A percentile compares a stretch with the other conserved stretches of the same genome.
These are phyloP conservation scores for Fusarium praegraminearum DNA, from an alignment of 2,329 filamentous ascomycete genomes.

Conservation along the genomic window DNA sequence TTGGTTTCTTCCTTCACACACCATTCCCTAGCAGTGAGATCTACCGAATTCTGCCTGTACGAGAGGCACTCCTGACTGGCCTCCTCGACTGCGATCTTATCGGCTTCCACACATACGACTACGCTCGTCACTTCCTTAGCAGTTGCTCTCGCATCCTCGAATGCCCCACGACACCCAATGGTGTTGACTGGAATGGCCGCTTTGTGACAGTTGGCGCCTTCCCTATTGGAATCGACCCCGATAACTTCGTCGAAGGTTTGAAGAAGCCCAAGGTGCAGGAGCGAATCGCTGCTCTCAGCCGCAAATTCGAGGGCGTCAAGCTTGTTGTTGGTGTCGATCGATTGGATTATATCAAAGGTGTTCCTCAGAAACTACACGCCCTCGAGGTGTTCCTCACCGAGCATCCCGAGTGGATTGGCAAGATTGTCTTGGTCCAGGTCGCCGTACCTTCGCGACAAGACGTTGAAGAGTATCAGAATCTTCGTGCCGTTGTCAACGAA, in stretches of 20 bases:
- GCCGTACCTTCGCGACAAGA: constrained; percentile 95
- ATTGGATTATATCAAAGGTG: constrained; percentile 98
- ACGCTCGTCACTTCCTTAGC: constrained; percentile 96
- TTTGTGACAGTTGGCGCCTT: constrained; percentile 94
- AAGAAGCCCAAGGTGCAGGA: constrained; percentile 88
- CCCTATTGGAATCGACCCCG: constrained; percentile 96
- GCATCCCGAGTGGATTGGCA: constrained; percentile 97
- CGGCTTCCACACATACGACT: constrained; percentile 99
- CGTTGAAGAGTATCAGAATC: constrained; percentile 97
- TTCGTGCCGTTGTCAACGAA: constrained; percentile 95
- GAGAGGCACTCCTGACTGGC: constrained; percentile 87
- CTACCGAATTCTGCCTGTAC: constrained; percentile 92
- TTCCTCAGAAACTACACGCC: constrained; percentile 96
- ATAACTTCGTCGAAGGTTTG: constrained; percentile 92
- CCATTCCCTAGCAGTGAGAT: constrained; percentile 98
- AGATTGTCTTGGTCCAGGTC: constrained; percentile 95
- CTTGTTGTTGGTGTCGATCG: constrained; percentile 97
- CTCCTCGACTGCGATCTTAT: constrained; percentile 94
- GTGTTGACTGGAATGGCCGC: constrained; percentile 89
- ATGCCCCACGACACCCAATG: constrained; percentile 87
- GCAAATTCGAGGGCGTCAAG: constrained; percentile 96
- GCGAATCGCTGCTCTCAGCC: constrained; percentile 84
- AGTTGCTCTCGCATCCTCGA: constrained; percentile 93
- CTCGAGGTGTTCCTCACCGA: constrained; percentile 97
- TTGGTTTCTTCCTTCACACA: constrained; percentile 98